Percentiles rank a stretch among this genome's conserved stretches.
Evolutionary conservation across 768 basidiomycete species (phyloP).

Genomic region (Mrakia blollopis): DNA sequence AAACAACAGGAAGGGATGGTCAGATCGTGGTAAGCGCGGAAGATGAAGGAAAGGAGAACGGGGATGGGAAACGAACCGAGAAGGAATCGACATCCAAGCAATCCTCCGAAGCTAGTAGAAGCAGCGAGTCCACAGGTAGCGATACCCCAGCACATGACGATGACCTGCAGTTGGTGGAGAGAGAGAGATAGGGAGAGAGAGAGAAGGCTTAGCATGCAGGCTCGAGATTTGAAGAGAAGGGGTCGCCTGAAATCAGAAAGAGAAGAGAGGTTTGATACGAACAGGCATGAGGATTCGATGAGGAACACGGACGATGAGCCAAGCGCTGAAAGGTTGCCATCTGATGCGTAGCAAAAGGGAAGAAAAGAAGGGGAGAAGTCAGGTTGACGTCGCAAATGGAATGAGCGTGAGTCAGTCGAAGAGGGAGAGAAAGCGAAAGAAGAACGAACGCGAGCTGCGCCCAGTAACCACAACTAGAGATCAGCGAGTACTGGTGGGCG

Average conservation of each 20-base stretch:
- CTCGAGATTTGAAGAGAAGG: too few species aligned
- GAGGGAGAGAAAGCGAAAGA: not conserved
- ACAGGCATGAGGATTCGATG: slow-evolving; percentile 20
- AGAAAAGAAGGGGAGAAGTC: not conserved
- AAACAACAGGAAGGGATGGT: too few species aligned
- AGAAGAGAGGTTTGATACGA: too few species aligned
- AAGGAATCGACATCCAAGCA: slow-evolving; percentile 44
- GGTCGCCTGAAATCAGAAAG: too few species aligned
- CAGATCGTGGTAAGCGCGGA: too few species aligned
- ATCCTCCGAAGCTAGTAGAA: slow-evolving; percentile 35
- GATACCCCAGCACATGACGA: slow-evolving; percentile 36
- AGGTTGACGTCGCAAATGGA: not conserved
- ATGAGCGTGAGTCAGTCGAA: not conserved
- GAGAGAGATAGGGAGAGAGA: too few species aligned
- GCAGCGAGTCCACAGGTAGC: slow-evolving; percentile 37
- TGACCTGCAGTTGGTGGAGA: slow-evolving; percentile 8
- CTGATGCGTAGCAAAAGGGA: not conserved
- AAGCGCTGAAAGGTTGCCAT: slow-evolving; percentile 38
- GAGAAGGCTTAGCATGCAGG: too few species aligned
- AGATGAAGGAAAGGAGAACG: too few species aligned
- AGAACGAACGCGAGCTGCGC: slow-evolving; percentile 1
- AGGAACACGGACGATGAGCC: slow-evolving; percentile 37
- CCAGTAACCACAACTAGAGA: slow-evolving; percentile 36
- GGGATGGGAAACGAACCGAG: slow-evolving; percentile 33
- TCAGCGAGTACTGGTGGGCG: slow-evolving; percentile 32